Conservation (phyloP, 495 filamentous ascomycete species). For the Penicillium pulvis region DNA sequence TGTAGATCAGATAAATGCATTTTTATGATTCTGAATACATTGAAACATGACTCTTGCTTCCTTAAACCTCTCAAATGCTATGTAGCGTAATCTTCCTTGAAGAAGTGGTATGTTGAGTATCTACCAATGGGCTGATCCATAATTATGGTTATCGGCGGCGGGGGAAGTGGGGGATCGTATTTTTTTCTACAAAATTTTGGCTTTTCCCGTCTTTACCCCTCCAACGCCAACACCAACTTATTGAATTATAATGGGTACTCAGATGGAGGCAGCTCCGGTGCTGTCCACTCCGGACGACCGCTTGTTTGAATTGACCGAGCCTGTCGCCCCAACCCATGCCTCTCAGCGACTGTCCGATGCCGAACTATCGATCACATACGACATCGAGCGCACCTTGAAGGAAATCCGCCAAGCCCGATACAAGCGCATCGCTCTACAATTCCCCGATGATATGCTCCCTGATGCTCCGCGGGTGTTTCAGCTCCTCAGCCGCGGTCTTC, state of each 20-base stretch:
- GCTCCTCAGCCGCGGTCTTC: constrained; percentile 62
- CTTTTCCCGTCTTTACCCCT: constrained; percentile 7
- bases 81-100: neutral
- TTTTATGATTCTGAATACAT: neutral
- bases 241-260: constrained; percentile 27
- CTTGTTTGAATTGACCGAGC: constrained; percentile 61
- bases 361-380: constrained; percentile 77
- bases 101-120: constrained; percentile 3
- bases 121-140: constrained; percentile 27
- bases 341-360: constrained; percentile 57
- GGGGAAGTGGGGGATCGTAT: constrained; percentile 37
- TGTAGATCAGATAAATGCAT: constrained; percentile 38
- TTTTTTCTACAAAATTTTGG: constrained; percentile 23
- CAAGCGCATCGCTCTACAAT: constrained; percentile 83
- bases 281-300: constrained; percentile 88
- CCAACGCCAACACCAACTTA: constrained; percentile 8
- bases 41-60: neutral
- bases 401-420: constrained; percentile 74
- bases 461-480: constrained; percentile 84
- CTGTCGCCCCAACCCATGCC: constrained; percentile 33
- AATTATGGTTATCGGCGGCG: constrained; percentile 40
- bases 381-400: constrained; percentile 76
- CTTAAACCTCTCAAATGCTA: neutral
- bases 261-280: constrained; percentile 62
- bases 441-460: constrained; percentile 86